Evolutionary conservation across 202 grass and related monocot genomes (phyloP).

Genomic region (Saccharum hybrid): DNA sequence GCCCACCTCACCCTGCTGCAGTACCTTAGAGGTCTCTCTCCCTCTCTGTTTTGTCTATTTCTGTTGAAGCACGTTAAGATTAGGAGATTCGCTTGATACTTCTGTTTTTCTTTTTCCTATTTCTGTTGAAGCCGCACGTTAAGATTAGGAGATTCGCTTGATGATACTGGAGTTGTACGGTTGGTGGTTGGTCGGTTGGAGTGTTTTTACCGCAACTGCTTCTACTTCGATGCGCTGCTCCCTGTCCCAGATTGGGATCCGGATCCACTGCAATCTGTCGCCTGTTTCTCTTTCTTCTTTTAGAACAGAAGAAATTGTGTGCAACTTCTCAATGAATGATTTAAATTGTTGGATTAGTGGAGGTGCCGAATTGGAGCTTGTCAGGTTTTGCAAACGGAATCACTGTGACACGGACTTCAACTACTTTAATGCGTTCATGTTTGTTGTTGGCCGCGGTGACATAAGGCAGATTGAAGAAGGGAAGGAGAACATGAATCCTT

Average conservation of each 20-base stretch:
- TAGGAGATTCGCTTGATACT: too few species aligned
- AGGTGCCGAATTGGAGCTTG: not conserved
- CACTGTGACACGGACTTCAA: too few species aligned
- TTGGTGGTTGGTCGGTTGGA: not conserved
- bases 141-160: not conserved
- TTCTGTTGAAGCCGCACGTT: not conserved
- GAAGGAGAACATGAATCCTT: not conserved
- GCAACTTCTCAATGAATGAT: not conserved
- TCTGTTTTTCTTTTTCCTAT: not conserved
- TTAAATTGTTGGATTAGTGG: not conserved
- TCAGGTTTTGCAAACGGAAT: not conserved
- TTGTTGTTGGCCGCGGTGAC: not conserved
- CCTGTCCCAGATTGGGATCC: not conserved
- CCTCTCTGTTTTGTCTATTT: not conserved
- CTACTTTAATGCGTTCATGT: not conserved
- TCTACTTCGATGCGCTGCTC: not conserved
- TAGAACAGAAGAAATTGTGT: too few species aligned
- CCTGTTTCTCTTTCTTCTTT: not conserved
- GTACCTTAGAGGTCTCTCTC: conserved; percentile 74
- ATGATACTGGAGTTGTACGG: not conserved
- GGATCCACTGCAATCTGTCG: not conserved
- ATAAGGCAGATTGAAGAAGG: not conserved
- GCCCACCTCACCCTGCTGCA: conserved; percentile 93
- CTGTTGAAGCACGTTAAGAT: not conserved
- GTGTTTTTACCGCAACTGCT: not conserved